Evolutionary conservation across 2,329 filamentous ascomycete species (phyloP).

Genomic region (Colletotrichum tropicale): DNA sequence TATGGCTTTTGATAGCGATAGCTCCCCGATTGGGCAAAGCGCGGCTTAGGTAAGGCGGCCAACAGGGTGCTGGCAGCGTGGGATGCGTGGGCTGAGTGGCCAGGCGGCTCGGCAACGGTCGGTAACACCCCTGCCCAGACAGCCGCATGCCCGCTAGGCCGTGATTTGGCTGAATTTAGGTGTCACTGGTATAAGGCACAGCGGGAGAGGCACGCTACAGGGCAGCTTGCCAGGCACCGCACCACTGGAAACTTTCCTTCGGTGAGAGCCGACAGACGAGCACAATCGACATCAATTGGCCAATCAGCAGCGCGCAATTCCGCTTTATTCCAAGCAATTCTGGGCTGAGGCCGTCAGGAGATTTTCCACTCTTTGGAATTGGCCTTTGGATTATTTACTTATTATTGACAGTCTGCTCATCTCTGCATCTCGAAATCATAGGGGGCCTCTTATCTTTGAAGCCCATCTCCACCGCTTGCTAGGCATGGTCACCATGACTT

Average conservation of each 20-base stretch:
- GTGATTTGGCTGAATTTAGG: neutral
- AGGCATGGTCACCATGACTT: neutral
- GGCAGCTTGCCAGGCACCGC: neutral
- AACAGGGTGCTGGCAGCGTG: neutral
- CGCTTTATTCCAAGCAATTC: neutral
- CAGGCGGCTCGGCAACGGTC: constrained; percentile 11
- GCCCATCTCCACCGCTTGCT: fast-evolving
- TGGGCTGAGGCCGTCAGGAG: neutral
- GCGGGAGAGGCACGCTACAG: neutral
- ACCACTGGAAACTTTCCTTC: neutral
- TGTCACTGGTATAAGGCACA: neutral
- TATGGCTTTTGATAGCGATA: neutral
- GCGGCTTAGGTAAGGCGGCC: neutral
- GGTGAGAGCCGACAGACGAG: neutral
- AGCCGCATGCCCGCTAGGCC: constrained; percentile 12
- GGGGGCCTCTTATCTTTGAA: neutral
- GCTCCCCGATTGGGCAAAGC: neutral
- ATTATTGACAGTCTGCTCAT: neutral
- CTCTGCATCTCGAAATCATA: neutral
- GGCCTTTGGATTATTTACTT: neutral
- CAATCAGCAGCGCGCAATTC: neutral
- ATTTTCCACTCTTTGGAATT: neutral
- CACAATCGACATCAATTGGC: neutral
- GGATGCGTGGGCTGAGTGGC: neutral
- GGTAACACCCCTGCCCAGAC: neutral